Evolutionary conservation across 176 grass and related monocot genomes (phyloP).

Genomic region (Eleusine coracana): DNA sequence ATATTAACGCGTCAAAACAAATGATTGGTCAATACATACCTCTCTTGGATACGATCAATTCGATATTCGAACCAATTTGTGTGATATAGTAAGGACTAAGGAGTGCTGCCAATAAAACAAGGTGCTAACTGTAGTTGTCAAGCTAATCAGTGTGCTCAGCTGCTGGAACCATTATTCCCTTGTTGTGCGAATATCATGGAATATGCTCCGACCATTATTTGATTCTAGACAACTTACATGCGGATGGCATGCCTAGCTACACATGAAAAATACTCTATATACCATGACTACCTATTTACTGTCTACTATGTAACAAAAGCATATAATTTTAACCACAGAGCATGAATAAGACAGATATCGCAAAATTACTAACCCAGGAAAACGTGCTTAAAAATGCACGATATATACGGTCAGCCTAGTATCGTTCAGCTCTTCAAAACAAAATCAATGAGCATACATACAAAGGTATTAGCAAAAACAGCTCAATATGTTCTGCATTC

Average conservation of each 20-base stretch:
- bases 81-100: neutral
- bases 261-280: neutral
- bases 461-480: neutral
- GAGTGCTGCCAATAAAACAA: neutral
- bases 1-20: neutral
- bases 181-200: neutral
- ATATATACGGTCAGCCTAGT: no score
- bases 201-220: neutral
- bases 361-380: neutral
- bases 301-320: no score
- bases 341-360: neutral
- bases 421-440: neutral
- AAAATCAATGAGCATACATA: neutral
- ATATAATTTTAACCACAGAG: neutral
- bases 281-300: neutral
- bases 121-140: neutral
- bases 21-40: slow-evolving; percentile 16
- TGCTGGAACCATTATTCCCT: neutral
- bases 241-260: neutral
- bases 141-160: slow-evolving; percentile 20
- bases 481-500: neutral
- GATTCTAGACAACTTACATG: neutral
- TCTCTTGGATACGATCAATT: slow-evolving; percentile 4
- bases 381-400: neutral
- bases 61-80: neutral